Conservation (phyloP, 148 eudicot species). For the Vaccinium vitisidaea region DNA sequence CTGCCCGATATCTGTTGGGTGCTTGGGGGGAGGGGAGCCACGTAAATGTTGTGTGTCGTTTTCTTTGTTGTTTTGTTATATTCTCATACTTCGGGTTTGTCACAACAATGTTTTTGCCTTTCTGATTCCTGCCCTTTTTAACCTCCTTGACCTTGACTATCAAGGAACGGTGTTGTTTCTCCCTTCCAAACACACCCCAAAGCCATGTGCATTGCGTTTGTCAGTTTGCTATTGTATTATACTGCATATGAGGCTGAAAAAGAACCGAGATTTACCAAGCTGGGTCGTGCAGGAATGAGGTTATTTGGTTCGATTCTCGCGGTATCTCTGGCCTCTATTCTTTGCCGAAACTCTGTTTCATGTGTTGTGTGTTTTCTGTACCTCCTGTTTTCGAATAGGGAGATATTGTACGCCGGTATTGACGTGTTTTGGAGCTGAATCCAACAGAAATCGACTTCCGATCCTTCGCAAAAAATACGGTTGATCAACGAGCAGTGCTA, state of each 20-base stretch:
- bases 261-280: background rate
- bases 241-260: background rate
- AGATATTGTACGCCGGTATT: background rate
- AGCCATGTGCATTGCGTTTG: background rate
- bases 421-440: background rate
- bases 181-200: constrained; percentile 6
- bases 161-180: background rate
- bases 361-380: background rate
- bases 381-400: background rate
- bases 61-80: no score
- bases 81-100: no score
- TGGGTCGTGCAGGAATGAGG: background rate
- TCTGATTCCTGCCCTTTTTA: background rate
- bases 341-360: background rate
- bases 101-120: background rate
- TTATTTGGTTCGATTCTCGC: background rate
- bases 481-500: no score
- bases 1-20: no score
- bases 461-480: no score
- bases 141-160: background rate
- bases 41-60: no score
- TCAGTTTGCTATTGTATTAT: background rate
- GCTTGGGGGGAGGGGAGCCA: no score
- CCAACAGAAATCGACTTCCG: background rate
- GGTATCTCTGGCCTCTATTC: background rate